phyloP scores from a whole-genome alignment of 768 basidiomycete species.

The Suillus paluster region DNA sequence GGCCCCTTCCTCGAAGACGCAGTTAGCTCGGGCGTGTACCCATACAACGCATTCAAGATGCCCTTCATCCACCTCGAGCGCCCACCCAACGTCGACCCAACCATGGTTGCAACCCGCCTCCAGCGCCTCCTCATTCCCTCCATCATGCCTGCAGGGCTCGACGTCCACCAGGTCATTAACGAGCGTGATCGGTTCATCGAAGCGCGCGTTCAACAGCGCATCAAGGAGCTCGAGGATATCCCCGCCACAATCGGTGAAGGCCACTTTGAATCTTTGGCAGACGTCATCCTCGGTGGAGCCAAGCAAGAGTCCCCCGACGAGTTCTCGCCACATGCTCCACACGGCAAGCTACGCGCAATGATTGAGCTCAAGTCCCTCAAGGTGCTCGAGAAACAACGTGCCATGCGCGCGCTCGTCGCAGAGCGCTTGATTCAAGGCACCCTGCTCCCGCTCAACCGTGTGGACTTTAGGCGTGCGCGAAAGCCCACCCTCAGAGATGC shows the following conservation, averaged over 20 bases:
- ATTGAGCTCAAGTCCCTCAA: slow-evolving; percentile 93
- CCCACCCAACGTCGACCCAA: slow-evolving; percentile 59
- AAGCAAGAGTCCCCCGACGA: slow-evolving; percentile 28
- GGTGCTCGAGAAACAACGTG: slow-evolving; percentile 90
- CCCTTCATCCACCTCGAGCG: slow-evolving; percentile 84
- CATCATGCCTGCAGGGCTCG: slow-evolving; percentile 88
- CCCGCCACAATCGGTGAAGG: slow-evolving; percentile 84
- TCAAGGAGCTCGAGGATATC: slow-evolving; percentile 81
- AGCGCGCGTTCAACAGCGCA: slow-evolving; percentile 85
- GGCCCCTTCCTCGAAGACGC: slow-evolving; percentile 82
- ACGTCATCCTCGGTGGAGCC: slow-evolving; percentile 34
- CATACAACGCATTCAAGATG: slow-evolving; percentile 88
- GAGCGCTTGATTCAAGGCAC: slow-evolving; percentile 88
- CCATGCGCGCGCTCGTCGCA: slow-evolving; percentile 82
- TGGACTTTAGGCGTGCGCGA: slow-evolving; percentile 85
- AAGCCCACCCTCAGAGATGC: slow-evolving; percentile 90
- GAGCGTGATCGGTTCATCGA: slow-evolving; percentile 93
- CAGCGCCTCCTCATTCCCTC: slow-evolving; percentile 87
- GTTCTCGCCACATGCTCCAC: slow-evolving; percentile 44
- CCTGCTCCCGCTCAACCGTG: slow-evolving; percentile 87
- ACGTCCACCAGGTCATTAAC: slow-evolving; percentile 88
- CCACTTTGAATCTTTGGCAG: slow-evolving; percentile 56
- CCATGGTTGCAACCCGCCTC: slow-evolving; percentile 69
- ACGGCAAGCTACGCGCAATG: slow-evolving; percentile 85
- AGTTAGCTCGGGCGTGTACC: slow-evolving; percentile 79